Evolutionary conservation across 179 eudicot genomes (phyloP).

Genomic region (Actinidia arguta): DNA sequence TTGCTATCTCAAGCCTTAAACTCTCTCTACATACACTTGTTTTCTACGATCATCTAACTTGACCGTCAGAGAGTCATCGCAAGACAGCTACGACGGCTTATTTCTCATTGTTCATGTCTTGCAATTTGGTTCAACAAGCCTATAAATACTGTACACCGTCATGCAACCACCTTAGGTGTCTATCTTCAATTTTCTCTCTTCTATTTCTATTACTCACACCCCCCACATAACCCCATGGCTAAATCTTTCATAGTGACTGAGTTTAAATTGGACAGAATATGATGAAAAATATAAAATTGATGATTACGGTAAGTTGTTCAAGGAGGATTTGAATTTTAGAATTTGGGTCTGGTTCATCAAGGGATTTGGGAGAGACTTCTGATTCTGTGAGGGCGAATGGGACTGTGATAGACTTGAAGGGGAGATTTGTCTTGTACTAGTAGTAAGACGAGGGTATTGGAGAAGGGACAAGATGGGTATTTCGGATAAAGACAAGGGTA

Average conservation of each 20-base stretch:
- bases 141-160: no score
- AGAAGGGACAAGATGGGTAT: constrained; percentile 21
- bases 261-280: not conserved
- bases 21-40: no score
- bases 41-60: no score
- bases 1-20: no score
- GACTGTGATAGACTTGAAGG: constrained; percentile 31
- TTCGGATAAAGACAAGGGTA: constrained; percentile 21
- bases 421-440: constrained; percentile 7
- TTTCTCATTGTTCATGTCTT: no score
- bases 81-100: no score
- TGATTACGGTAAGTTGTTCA: constrained; percentile 60
- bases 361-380: constrained; percentile 66
- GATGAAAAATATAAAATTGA: not conserved
- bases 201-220: no score
- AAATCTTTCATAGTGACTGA: not conserved
- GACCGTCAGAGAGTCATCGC: no score
- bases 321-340: constrained; percentile 63
- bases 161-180: no score
- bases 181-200: no score
- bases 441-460: not conserved
- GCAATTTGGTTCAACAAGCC: no score
- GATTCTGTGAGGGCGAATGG: constrained; percentile 74
- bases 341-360: constrained; percentile 25
- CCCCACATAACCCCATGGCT: no score